Evolutionary conservation across 2,329 filamentous ascomycete genomes (phyloP), one percentile per base, ranked within the genome.

Genomic region (Sarocladium oryzae): DNA sequence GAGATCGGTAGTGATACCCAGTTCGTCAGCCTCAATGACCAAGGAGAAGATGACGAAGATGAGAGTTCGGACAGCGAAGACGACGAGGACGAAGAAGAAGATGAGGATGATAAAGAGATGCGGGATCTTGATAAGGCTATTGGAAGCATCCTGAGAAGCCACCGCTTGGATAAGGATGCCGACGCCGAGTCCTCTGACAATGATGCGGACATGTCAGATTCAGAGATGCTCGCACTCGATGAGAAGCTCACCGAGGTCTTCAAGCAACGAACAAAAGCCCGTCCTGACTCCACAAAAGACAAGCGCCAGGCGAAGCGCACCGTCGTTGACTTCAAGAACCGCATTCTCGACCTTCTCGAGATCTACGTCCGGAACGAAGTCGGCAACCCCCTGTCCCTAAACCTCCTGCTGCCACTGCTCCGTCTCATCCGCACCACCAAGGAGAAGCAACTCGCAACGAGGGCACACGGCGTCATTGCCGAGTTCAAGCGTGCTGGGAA

Each of bases 321-420:
- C 18, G 88, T 97, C 63, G 74, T 95, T 61, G 91, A 92, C 69
- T 96, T 99, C 78, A 99, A 99, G 74, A 88, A 89, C 67, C 87
- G 91, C 37, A 86, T 96, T 5, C 79, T 97, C 4, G 93, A 97
- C 62, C 78, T 97, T 1, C 76, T 97, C 10, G 82, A 86, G 54
- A 86, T 93, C 56, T 97, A 89, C 66, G 76, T 93, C 56, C 90
- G 88, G 66, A 85, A 86, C 58, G 85, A 93, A 67, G 80, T 86
- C 52, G 76, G 77, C 20, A 86, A 83, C 59, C 69, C 78, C 1
- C 71, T 91, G 1, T 80, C 84, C 1, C 79, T 93, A 38, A 75
- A 82, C 33, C 68, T 93, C 8, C 71, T 96, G 5, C 66, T 91
- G 7, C 90, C 92, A 0, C 74, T 96, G 1, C 74, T 95, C n/a